phyloP scores from a whole-genome alignment of 108 stramenopile genomes.

The Aurantiochytrium sp. region DNA sequence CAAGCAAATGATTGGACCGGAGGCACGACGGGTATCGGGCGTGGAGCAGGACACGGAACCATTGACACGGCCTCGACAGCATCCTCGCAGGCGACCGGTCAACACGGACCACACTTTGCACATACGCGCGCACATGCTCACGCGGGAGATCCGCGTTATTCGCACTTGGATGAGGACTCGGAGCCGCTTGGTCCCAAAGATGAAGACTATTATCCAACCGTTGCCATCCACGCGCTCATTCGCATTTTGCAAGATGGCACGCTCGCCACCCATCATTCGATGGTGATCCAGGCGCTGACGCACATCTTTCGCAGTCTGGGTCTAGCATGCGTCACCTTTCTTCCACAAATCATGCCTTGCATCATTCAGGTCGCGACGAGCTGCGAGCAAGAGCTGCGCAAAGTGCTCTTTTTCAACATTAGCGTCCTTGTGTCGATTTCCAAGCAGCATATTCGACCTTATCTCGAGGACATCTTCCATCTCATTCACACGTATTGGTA shows the following conservation, averaged over 20 bases:
- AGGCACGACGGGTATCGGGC: too few species aligned
- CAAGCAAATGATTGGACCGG: too few species aligned
- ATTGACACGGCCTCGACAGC: not conserved
- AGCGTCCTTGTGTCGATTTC: constrained; percentile 75
- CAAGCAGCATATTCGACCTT: constrained; percentile 73
- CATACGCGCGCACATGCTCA: not conserved
- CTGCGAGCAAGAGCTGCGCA: constrained; percentile 65
- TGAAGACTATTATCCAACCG: constrained; percentile 83
- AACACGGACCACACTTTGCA: not conserved
- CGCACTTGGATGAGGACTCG: constrained; percentile 45
- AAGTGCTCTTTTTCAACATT: constrained; percentile 76
- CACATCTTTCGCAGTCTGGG: constrained; percentile 85
- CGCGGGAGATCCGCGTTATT: not conserved
- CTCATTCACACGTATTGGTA: constrained; percentile 78
- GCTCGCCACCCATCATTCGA: constrained; percentile 76
- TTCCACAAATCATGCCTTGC: constrained; percentile 75
- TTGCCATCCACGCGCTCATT: constrained; percentile 79
- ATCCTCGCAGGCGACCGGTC: constrained; percentile 11
- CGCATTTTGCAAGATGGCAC: constrained; percentile 74
- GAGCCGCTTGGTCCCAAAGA: constrained; percentile 77
- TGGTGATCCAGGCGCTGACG: constrained; percentile 83
- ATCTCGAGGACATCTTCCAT: constrained; percentile 75
- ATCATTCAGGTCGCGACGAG: constrained; percentile 50
- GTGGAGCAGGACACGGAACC: not conserved
- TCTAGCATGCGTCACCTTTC: constrained; percentile 69